Base-by-base conservation (phyloP, 139 green algal species). In the Micractinium conductrix region DNA sequence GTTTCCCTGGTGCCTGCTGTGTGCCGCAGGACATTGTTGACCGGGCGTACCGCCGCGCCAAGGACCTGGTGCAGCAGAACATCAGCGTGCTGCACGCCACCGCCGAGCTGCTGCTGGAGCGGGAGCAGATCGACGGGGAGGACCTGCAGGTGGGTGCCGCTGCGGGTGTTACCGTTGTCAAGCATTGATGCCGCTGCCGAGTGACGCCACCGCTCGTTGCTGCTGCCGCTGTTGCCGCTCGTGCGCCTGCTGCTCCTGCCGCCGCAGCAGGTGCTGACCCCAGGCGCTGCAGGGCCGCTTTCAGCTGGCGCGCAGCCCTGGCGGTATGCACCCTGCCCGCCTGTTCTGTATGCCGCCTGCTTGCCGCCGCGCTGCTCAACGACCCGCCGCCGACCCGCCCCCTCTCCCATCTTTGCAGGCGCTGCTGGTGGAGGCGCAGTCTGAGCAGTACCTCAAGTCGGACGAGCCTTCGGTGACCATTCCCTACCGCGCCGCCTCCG, bases 101-200 rank as follows among this genome's bases (percentile, higher is more conserved):
- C 22, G 96, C 97, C 1, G 95, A 94, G 4, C 89, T 98, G 67
- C 90, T 99, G 65, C 86, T 99, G 78, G 97, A 99, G 93, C 97
- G 98, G 90, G 97, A 99, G 93, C 98, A 96, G 85, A 97, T 99
- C 65, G 97, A 99, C 87, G 97, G 97, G 24, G 97, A 99, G 58
- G 96, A 99, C 91, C 97, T 98, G 74, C 85, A 93, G 84, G 73
- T 87, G 69, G n/a, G n/a, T n/a, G n/a, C n/a, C n/a, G n/a, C n/a
- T n/a, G n/a, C n/a, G n/a, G n/a, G n/a, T n/a, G n/a, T n/a, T n/a
- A n/a, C n/a, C n/a, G n/a, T n/a, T n/a, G n/a, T n/a, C n/a, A n/a
- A n/a, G n/a, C n/a, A n/a, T n/a, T n/a, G n/a, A n/a, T n/a, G n/a
- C n/a, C n/a, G n/a, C n/a, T n/a, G n/a, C n/a, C n/a, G n/a, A n/a